These are phyloP conservation scores for Cymbidium sinense DNA, from an alignment of 106 monocot genomes.

Conservation along the genomic window DNA sequence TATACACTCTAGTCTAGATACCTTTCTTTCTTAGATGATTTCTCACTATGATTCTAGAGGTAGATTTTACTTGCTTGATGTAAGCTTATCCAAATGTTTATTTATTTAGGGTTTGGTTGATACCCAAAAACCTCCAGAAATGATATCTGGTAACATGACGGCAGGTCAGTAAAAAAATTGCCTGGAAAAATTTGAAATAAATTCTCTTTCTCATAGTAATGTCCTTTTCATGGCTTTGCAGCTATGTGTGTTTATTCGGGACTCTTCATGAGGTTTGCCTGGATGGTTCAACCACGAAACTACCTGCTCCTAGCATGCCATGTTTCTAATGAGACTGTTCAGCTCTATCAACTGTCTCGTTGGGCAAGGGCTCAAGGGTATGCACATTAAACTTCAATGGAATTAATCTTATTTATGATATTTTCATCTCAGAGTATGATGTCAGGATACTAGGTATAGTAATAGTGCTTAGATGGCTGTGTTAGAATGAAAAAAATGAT, in stretches of 20 bases:
- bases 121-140: slow-evolving; percentile 82
- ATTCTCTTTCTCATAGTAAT: background rate
- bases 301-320: slow-evolving; percentile 94
- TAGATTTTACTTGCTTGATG: background rate
- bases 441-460: background rate
- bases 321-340: slow-evolving; percentile 93
- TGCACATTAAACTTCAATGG: slow-evolving; percentile 1
- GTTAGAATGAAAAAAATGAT: no score
- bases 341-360: slow-evolving; percentile 88
- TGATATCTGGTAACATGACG: slow-evolving; percentile 99
- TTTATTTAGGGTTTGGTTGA: slow-evolving; percentile 82
- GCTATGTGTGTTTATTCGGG: slow-evolving; percentile 92
- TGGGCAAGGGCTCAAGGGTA: slow-evolving; percentile 80
- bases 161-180: slow-evolving; percentile 41
- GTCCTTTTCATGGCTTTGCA: slow-evolving; percentile 24
- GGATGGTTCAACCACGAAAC: slow-evolving; percentile 98
- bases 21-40: no score
- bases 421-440: background rate
- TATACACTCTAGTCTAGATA: no score
- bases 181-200: background rate
- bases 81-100: slow-evolving; percentile 7
- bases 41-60: background rate
- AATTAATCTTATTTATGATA: slow-evolving; percentile 8
- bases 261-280: slow-evolving; percentile 99
- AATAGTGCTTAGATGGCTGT: no score